Conservation (phyloP, 345 rosid species). For the Brassica rapa region DNA sequence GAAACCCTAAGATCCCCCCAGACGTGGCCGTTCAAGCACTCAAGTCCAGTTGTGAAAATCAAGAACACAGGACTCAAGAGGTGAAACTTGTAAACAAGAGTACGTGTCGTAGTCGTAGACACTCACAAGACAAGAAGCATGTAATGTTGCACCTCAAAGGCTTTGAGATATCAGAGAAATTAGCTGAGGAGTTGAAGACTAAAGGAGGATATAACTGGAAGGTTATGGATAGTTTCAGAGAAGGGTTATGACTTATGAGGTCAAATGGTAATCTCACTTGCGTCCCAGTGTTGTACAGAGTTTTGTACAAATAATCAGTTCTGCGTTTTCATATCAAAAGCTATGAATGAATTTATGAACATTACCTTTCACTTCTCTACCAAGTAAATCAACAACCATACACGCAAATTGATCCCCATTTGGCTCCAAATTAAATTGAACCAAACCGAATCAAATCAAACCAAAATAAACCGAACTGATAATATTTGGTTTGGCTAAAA, state of each 20-base stretch:
- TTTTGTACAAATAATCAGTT: conserved; percentile 27
- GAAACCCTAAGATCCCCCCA: conserved; percentile 79
- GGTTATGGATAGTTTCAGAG: conserved; percentile 39
- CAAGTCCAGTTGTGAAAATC: conserved; percentile 44
- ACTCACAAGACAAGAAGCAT: conserved; percentile 28
- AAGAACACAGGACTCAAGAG: conserved; percentile 12
- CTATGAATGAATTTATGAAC: conserved; percentile 14
- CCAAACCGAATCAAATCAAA: neutral
- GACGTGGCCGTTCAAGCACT: conserved; percentile 64
- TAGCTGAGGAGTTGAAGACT: conserved; percentile 7
- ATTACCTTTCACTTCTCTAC: conserved; percentile 28
- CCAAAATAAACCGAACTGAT: too few species aligned
- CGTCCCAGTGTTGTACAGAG: conserved; percentile 3
- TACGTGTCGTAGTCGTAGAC: conserved; percentile 33
- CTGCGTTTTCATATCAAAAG: neutral
- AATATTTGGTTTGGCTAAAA: neutral
- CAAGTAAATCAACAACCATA: neutral
- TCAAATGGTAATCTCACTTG: conserved; percentile 16
- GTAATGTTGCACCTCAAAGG: conserved; percentile 21
- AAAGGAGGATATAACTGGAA: conserved; percentile 12
- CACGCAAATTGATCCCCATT: neutral
- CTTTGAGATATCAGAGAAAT: conserved; percentile 32
- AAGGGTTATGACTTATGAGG: conserved; percentile 23
- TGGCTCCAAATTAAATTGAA: neutral
- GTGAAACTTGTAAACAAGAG: conserved; percentile 29